A percentile compares a stretch with the other conserved stretches of the same genome.
phyloP scores from a whole-genome alignment of 2,329 filamentous ascomycete genomes.

The Xylaria hypoxylon region DNA sequence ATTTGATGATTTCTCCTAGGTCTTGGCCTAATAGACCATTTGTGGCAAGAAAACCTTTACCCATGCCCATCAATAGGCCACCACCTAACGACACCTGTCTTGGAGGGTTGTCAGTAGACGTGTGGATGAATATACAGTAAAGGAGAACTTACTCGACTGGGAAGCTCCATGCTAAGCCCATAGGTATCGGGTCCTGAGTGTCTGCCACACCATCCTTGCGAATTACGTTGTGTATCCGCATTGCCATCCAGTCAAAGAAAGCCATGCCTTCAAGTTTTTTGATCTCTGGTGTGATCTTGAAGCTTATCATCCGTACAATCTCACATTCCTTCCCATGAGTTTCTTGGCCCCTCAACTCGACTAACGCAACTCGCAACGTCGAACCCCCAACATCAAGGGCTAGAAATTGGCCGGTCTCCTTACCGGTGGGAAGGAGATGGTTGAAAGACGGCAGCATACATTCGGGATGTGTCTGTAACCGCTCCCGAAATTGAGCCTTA shows the following conservation, averaged over 20 bases:
- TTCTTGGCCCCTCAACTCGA: constrained; percentile 66
- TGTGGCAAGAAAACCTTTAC: constrained; percentile 73
- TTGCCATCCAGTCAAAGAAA: constrained; percentile 78
- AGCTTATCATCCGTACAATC: constrained; percentile 67
- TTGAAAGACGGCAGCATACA: constrained; percentile 76
- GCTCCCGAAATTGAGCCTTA: constrained; percentile 66
- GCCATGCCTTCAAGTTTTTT: constrained; percentile 68
- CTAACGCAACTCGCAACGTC: constrained; percentile 72
- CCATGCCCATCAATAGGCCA: constrained; percentile 71
- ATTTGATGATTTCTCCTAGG: constrained; percentile 68
- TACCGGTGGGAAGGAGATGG: constrained; percentile 70
- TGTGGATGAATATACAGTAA: constrained; percentile 5
- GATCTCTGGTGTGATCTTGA: constrained; percentile 66
- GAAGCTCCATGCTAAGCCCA: constrained; percentile 77
- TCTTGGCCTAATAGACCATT: constrained; percentile 69
- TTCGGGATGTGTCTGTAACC: constrained; percentile 63
- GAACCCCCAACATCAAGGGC: constrained; percentile 77
- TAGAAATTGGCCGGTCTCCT: constrained; percentile 69
- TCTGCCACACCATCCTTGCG: constrained; percentile 55
- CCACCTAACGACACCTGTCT: constrained; percentile 73
- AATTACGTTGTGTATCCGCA: constrained; percentile 68
- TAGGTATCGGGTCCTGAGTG: constrained; percentile 60
- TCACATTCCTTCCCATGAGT: constrained; percentile 57
- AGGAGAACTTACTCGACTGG: constrained; percentile 70
- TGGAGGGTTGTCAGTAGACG: constrained; percentile 44